Evolutionary conservation across 1,284 basidiomycete species (phyloP).

Genomic region (Naganishia albida): DNA sequence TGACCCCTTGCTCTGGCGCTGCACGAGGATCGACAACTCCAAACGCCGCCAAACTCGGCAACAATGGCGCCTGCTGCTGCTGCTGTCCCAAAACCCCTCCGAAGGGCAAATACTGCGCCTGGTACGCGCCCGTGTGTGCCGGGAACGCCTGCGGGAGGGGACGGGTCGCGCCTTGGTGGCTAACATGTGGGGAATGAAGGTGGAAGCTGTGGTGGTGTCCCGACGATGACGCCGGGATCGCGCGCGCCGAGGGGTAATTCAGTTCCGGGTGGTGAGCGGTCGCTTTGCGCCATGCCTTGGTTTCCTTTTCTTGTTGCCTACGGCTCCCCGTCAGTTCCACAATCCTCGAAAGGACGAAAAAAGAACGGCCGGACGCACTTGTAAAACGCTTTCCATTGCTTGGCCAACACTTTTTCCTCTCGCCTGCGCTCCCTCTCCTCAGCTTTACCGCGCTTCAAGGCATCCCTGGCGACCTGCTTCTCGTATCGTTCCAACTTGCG

Average conservation of each 20-base stretch:
- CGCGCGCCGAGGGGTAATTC: not conserved
- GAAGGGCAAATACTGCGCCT: slow-evolving; percentile 13
- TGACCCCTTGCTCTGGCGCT: not conserved
- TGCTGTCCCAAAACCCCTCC: not conserved
- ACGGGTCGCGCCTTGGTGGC: slow-evolving; percentile 1
- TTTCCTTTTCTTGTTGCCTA: slow-evolving; percentile 23
- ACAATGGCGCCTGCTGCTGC: not conserved
- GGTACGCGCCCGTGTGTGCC: not conserved
- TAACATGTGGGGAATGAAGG: slow-evolving; percentile 21
- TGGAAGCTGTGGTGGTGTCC: slow-evolving; percentile 9
- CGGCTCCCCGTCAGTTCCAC: not conserved
- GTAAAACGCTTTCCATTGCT: slow-evolving; percentile 16
- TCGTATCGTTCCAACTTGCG: slow-evolving; percentile 21
- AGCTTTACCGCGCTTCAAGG: not conserved
- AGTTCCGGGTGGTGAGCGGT: slow-evolving; percentile 17
- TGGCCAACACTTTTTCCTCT: slow-evolving; percentile 10
- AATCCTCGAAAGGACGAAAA: not conserved
- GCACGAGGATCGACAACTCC: not conserved
- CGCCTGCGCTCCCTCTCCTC: slow-evolving; percentile 6
- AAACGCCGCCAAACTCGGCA: slow-evolving; percentile 11
- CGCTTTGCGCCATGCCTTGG: slow-evolving; percentile 21
- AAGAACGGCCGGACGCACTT: not conserved
- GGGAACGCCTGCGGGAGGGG: slow-evolving; percentile 3
- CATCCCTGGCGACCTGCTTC: slow-evolving; percentile 16
- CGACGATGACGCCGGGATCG: too few relatives aligned